Base-by-base conservation (phyloP, 2,329 filamentous ascomycete genomes). In the Talaromyces sp. region DNA sequence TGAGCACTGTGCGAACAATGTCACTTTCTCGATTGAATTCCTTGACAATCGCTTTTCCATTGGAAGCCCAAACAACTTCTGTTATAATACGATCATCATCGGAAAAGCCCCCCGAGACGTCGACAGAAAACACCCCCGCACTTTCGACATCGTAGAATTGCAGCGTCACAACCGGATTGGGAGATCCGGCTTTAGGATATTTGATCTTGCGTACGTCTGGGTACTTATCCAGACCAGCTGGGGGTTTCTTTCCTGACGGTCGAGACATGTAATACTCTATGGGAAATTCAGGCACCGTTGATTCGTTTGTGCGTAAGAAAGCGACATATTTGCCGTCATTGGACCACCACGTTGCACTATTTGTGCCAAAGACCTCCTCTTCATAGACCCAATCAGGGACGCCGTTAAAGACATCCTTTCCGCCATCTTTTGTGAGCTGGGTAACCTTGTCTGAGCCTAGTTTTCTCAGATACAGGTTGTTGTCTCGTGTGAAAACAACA, bases 321-420 rank as follows among this genome's bases (percentile, higher is more conserved):
- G 95, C 92, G 66, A 99, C 80, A 74, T 91, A 96, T 71, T 92
- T 90, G 61, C 93, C 95, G 75, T 96, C 92, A 41, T 89, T 85
- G 39, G 92, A 94, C 93, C 93, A 99, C 95, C 96, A 99, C 1
- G 93, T 96, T 5, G 91, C 94, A 67, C 87, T 92, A 70, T 91
- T 90, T 1, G 86, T 89, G 15, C 82, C 78, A 68, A 98, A 91
- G 3, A 96, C 92, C 76, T 96, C 92, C 71, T 90, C 88, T 74
- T 96, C 92, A 72, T 96, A 97, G 0, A 98, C 95, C 95, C 95
- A 99, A 76, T 99, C 96, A 0, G 95, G 95, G 22, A 97, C 87
- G 19, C 95, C 95, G 72, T 99, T 97, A 78, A 99, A 99, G 66
- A 95, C 87, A 70, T 98, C 88, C 0, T 88, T 83, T 0, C 94